A percentile compares a stretch with the other conserved stretches of the same genome.
These are phyloP conservation scores for Pythium guiyangense DNA, from an alignment of 352 stramenopile genomes.

Conservation along the genomic window DNA sequence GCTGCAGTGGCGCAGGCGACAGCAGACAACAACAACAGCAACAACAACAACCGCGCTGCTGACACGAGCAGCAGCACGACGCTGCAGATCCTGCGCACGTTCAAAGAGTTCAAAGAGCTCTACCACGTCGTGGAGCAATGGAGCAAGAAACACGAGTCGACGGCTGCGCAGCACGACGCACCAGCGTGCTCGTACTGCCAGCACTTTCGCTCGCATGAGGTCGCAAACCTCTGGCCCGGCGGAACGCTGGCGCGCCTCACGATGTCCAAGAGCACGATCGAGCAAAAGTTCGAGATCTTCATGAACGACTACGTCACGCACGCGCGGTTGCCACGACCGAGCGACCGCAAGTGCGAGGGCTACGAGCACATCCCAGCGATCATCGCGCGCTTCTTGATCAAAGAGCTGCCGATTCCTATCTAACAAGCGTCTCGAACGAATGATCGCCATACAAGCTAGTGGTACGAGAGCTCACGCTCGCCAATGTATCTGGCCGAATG, in stretches of 20 bases:
- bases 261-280: constrained; percentile 2
- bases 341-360: constrained; percentile 5
- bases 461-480: too few species aligned
- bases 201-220: not conserved
- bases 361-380: constrained; percentile 9
- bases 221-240: not conserved
- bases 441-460: too few species aligned
- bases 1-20: too few species aligned
- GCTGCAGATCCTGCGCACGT: constrained; percentile 9
- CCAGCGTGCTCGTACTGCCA: constrained; percentile 2
- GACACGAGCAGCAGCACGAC: not conserved
- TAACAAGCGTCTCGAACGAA: too few species aligned
- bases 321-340: constrained; percentile 2
- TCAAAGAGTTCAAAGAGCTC: constrained; percentile 8
- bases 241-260: not conserved
- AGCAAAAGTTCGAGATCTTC: not conserved
- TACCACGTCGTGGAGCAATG: constrained; percentile 1
- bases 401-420: not conserved
- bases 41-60: too few species aligned
- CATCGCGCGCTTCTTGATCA: constrained; percentile 7
- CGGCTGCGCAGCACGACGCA: not conserved
- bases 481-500: too few species aligned
- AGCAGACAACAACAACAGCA: too few species aligned
- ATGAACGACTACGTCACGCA: not conserved
- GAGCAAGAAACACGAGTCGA: not conserved